Percentiles rank a stretch among this genome's conserved stretches.
These are phyloP conservation scores for Rhodotorula diobovata DNA, from an alignment of 768 basidiomycete species.

Conservation along the genomic window DNA sequence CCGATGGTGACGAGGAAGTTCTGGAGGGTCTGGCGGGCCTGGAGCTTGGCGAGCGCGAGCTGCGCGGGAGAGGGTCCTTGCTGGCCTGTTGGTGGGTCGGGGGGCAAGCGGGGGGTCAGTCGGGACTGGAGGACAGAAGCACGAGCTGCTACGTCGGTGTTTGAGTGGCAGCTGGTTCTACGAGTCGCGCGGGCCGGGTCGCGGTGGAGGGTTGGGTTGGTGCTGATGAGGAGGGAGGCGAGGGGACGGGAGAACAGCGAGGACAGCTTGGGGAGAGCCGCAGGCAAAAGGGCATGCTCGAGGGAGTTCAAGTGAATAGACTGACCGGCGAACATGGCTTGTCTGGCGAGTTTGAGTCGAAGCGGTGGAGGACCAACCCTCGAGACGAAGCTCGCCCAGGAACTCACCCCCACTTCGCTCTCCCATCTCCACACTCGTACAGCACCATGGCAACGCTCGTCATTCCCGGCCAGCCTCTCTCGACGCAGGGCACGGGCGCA, in stretches of 20 bases:
- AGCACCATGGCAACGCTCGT: slow-evolving; percentile 49
- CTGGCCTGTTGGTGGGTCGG: background rate
- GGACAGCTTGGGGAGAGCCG: no score
- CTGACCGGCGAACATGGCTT: slow-evolving; percentile 32
- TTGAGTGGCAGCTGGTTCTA: no score
- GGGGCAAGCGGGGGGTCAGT: accelerated
- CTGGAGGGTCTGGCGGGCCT: slow-evolving; percentile 14
- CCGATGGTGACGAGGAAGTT: slow-evolving; percentile 19
- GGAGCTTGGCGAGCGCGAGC: slow-evolving; percentile 14
- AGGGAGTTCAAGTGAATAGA: no score
- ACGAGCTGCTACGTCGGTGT: no score
- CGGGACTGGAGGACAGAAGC: no score
- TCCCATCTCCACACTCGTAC: background rate
- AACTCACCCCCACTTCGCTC: no score
- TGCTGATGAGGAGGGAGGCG: background rate
- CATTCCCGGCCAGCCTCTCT: slow-evolving; percentile 75
- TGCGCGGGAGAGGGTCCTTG: slow-evolving; percentile 25
- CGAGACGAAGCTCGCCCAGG: background rate
- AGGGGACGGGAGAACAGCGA: no score
- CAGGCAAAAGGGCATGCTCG: no score
- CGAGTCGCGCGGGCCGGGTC: no score
- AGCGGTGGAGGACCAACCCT: background rate
- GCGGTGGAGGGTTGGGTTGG: no score
- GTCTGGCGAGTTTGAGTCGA: background rate
- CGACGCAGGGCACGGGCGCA: slow-evolving; percentile 55